phyloP scores from a whole-genome alignment of 2,329 filamentous ascomycete genomes.

The Venturia aucupariae region DNA sequence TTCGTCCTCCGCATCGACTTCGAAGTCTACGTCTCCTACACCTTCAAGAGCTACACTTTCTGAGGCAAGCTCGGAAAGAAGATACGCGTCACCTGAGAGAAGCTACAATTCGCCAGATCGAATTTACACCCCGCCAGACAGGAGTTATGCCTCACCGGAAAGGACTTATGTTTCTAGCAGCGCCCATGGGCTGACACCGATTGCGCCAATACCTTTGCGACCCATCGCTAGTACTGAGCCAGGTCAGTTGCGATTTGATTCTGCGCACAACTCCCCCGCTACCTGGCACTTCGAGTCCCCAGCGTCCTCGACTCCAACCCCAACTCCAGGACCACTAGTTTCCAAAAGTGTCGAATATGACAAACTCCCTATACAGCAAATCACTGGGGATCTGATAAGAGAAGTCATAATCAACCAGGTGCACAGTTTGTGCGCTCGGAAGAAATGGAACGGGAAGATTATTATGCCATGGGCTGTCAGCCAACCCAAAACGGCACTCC shows the following conservation, averaged over 20 bases:
- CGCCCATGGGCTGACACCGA: constrained; percentile 20
- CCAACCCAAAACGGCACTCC: constrained; percentile 29
- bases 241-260: constrained; percentile 9
- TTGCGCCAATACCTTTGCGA: constrained; percentile 29
- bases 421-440: constrained; percentile 5
- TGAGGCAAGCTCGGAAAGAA: constrained; percentile 29
- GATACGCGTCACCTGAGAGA: constrained; percentile 17
- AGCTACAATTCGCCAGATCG: constrained; percentile 20
- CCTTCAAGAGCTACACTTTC: constrained; percentile 21
- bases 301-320: not conserved
- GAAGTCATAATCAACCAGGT: constrained; percentile 7
- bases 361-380: constrained; percentile 3
- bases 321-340: not conserved
- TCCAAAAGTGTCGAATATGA: constrained; percentile 5
- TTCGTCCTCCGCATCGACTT: not conserved
- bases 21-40: constrained; percentile 13
- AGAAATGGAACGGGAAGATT: constrained; percentile 7
- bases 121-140: constrained; percentile 18
- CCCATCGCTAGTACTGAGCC: constrained; percentile 18
- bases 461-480: constrained; percentile 26
- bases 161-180: constrained; percentile 19
- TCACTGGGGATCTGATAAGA: not conserved
- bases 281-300: not conserved
- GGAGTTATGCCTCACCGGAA: constrained; percentile 21
- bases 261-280: constrained; percentile 3